Evolutionary conservation across 2,329 filamentous ascomycete species (phyloP).

Genomic region (Trichoderma sp.): DNA sequence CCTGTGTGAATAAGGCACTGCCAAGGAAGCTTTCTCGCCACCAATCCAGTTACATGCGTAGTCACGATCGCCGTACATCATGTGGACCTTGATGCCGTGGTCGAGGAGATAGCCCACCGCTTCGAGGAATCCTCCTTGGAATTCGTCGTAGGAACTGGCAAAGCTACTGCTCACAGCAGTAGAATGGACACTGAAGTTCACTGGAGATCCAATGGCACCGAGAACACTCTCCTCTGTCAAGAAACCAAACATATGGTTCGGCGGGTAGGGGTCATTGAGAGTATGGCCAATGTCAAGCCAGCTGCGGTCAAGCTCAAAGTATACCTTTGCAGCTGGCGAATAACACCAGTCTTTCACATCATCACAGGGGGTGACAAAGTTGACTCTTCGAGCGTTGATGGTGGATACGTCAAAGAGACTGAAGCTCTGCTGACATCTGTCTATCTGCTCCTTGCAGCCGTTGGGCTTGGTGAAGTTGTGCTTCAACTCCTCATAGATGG

Average conservation of each 20-base stretch:
- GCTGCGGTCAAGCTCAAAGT: constrained; percentile 56
- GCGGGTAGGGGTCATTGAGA: constrained; percentile 61
- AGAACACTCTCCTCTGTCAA: constrained; percentile 60
- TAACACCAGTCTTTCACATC: constrained; percentile 51
- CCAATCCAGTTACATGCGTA: constrained; percentile 68
- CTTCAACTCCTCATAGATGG: constrained; percentile 36
- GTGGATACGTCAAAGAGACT: constrained; percentile 55
- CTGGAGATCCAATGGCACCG: constrained; percentile 60
- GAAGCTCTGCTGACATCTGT: constrained; percentile 51
- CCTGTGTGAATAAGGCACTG: constrained; percentile 54
- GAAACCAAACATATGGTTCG: constrained; percentile 61
- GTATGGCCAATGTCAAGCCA: constrained; percentile 63
- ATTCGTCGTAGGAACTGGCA: constrained; percentile 61
- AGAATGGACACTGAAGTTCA: constrained; percentile 56
- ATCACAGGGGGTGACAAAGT: constrained; percentile 42
- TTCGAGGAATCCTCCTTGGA: constrained; percentile 51
- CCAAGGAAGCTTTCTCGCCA: constrained; percentile 68
- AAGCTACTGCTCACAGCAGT: constrained; percentile 53
- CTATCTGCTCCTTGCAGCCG: constrained; percentile 58
- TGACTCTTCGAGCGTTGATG: constrained; percentile 36
- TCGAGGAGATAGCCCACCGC: constrained; percentile 62
- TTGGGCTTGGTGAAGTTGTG: constrained; percentile 36
- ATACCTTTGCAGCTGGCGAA: constrained; percentile 57
- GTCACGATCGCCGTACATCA: constrained; percentile 68
- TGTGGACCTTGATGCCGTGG: constrained; percentile 65